Evolutionary conservation across 2,329 filamentous ascomycete species (phyloP).

Genomic region (Aspergillus uvarum): DNA sequence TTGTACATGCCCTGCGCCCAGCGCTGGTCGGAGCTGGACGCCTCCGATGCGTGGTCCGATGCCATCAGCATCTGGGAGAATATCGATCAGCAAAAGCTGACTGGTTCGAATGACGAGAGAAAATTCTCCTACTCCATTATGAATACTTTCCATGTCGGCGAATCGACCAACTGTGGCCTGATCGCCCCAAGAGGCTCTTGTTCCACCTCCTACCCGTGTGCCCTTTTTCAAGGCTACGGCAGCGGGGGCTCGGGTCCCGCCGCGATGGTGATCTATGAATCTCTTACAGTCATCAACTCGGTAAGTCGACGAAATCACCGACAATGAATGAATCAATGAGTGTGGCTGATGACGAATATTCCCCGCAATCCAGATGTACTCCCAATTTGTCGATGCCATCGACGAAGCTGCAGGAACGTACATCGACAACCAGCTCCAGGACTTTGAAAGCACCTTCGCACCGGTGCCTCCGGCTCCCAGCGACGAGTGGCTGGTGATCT

Average conservation of each 20-base stretch:
- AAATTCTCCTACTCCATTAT: neutral
- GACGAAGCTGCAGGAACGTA: neutral
- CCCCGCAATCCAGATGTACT: neutral
- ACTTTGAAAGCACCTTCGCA: neutral
- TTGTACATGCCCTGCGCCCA: slow-evolving; percentile 5
- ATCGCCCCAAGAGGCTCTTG: neutral
- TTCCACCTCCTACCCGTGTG: neutral
- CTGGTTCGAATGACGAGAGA: neutral
- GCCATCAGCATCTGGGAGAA: neutral
- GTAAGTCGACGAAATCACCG: neutral
- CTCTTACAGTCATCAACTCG: neutral
- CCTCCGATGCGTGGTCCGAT: slow-evolving; percentile 7
- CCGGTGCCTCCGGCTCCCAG: neutral
- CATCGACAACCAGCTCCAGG: neutral
- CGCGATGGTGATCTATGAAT: neutral
- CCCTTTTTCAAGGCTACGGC: neutral
- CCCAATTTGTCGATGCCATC: neutral
- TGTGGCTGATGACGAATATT: neutral
- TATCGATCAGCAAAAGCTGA: neutral
- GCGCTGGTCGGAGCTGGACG: slow-evolving; percentile 9
- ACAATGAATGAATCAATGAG: neutral
- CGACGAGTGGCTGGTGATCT: neutral
- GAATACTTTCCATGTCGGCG: neutral
- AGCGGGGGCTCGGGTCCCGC: neutral
- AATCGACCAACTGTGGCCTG: neutral